phyloP scores from a whole-genome alignment of 768 basidiomycete genomes.

The Pleurotus pulmonarius region DNA sequence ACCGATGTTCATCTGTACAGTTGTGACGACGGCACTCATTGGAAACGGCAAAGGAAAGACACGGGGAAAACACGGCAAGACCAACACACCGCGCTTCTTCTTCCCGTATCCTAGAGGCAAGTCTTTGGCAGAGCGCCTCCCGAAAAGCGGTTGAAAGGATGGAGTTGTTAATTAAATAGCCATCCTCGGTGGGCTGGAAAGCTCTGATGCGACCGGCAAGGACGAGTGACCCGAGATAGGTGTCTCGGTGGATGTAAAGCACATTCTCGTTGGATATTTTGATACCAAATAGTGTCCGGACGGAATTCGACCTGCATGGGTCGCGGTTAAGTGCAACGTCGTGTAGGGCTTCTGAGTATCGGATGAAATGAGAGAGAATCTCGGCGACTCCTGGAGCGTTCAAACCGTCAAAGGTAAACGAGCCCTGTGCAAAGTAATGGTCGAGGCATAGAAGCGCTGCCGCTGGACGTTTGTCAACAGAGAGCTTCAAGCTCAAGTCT shows the following conservation, averaged over 20 bases:
- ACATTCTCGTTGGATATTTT: slow-evolving; percentile 20
- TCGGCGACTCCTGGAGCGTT: slow-evolving; percentile 21
- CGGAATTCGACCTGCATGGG: slow-evolving; percentile 15
- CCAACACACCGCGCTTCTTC: slow-evolving; percentile 29
- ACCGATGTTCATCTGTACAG: slow-evolving; percentile 37
- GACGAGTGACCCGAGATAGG: slow-evolving; percentile 17
- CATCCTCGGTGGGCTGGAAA: slow-evolving; percentile 3
- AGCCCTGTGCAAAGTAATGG: slow-evolving; percentile 29
- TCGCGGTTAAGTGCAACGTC: slow-evolving; percentile 22
- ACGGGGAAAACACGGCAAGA: slow-evolving; percentile 32
- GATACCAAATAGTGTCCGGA: slow-evolving; percentile 33
- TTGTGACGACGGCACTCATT: slow-evolving; percentile 24
- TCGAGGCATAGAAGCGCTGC: slow-evolving; percentile 43
- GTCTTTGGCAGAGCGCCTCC: slow-evolving; percentile 18
- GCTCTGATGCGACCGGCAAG: neutral
- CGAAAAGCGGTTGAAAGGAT: slow-evolving; percentile 21
- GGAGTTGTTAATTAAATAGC: slow-evolving; percentile 11
- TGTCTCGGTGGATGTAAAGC: slow-evolving; percentile 21
- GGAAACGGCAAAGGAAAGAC: slow-evolving; percentile 28
- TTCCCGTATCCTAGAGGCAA: slow-evolving; percentile 23
- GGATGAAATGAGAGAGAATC: slow-evolving; percentile 28
- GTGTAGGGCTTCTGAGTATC: slow-evolving; percentile 29
- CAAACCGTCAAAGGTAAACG: slow-evolving; percentile 17
- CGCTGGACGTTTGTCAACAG: slow-evolving; percentile 17
- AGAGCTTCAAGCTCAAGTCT: slow-evolving; percentile 28